These are phyloP conservation scores for Cucumis cinereus DNA, from an alignment of 306 rosid genomes.

Conservation along the genomic window DNA sequence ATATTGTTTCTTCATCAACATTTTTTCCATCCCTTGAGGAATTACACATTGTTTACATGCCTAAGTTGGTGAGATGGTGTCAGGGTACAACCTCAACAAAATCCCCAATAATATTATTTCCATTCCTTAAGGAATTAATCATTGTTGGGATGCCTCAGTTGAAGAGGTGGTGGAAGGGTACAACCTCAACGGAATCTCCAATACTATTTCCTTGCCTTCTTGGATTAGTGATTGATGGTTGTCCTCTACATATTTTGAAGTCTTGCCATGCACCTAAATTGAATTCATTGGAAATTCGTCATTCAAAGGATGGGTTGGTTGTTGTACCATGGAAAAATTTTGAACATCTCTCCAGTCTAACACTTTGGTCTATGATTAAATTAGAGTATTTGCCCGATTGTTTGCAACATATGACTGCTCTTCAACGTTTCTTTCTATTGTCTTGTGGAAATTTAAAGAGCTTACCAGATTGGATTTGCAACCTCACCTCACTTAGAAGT, in stretches of 20 bases:
- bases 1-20: neutral
- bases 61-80: neutral
- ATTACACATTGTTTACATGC: rapidly evolving
- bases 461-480: too few relatives aligned
- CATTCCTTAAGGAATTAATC: neutral
- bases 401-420: too few relatives aligned
- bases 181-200: neutral
- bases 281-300: neutral
- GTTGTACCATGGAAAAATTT: neutral
- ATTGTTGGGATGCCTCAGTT: neutral
- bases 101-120: neutral
- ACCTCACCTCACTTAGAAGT: too few relatives aligned
- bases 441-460: too few relatives aligned
- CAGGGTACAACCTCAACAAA: too few relatives aligned
- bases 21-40: neutral
- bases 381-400: too few relatives aligned
- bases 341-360: neutral
- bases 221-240: rapidly evolving
- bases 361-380: too few relatives aligned
- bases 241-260: neutral
- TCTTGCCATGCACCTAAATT: neutral
- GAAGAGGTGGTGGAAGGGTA: neutral
- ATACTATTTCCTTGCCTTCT: neutral
- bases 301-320: too few relatives aligned
- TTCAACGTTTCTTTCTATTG: too few relatives aligned